Base-by-base conservation (phyloP, 2,329 filamentous ascomycete species). In the Tolypocladium tropicale region DNA sequence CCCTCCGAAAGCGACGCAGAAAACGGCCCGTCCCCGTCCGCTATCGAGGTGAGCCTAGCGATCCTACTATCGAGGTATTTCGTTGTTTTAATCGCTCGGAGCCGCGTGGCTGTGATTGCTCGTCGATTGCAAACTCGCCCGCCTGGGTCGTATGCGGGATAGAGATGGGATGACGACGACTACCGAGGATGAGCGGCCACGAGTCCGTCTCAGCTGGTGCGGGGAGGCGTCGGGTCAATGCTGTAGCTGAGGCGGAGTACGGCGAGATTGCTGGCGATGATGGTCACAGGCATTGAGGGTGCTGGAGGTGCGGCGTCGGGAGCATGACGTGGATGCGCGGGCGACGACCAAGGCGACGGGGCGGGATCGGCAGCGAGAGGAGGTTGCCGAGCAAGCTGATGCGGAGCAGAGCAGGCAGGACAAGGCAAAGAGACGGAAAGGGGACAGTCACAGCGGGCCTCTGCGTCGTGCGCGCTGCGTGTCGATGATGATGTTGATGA, bases 291-390 rank as follows among this genome's bases (percentile, higher is more conserved):
- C 55, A 56, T 53, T 51, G 55, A 53, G 23, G 32, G 51, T 49
- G 51, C 25, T 56, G 30, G 39, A 48, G 4, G 30, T 7, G 32
- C 30, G 18, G 30, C 51, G 30, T 23, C n/a, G 48, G 41, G 51
- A 39, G 51, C 55, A 56, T 56, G 51, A 12, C 51, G 48, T 50
- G 32, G 53, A 30, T 28, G 23, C 16, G 33, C 36, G 53, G n/a
- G 32, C 32, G 43, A 23, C 23, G 43, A 48, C 30, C 21, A 54
- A 6, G 12, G 18, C 50, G 25, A 48, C 30, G 34, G 16, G n/a
- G 39, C 11, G 32, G n/a, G 33, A 36, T 32, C 32, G 33, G 51
- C 39, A 53, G 41, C 23, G 36, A 1, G 23, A 33, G 34, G 48
- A 36, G n/a, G 48, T n/a, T n/a, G n/a, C 30, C 18, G 30, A 51